Percentiles rank a stretch among this genome's conserved stretches.
phyloP scores from a whole-genome alignment of 2,329 filamentous ascomycete genomes.

The Dendrostoma leiphaemia region DNA sequence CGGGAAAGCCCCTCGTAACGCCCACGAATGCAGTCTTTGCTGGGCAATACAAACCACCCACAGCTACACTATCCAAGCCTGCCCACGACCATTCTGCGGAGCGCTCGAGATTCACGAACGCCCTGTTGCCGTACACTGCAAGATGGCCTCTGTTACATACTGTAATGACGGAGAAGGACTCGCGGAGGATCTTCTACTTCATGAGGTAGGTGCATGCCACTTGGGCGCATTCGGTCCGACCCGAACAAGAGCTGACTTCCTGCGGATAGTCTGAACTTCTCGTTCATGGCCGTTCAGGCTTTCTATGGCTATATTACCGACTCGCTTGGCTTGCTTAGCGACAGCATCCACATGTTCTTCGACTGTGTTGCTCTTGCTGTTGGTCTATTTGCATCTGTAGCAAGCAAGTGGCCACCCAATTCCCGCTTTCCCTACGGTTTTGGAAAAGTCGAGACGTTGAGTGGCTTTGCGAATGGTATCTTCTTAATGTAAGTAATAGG shows the following conservation, averaged over 20 bases:
- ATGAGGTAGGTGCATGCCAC: constrained; percentile 68
- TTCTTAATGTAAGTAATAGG: constrained; percentile 71
- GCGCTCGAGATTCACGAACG: constrained; percentile 68
- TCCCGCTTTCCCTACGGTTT: constrained; percentile 90
- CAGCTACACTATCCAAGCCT: constrained; percentile 11
- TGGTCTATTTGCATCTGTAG: constrained; percentile 85
- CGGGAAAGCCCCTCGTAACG: constrained; percentile 38
- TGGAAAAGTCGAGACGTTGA: constrained; percentile 93
- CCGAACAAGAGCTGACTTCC: not conserved
- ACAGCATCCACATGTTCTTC: constrained; percentile 99
- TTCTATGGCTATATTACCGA: constrained; percentile 93
- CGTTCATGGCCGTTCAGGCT: constrained; percentile 91
- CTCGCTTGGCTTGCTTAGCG: constrained; percentile 89
- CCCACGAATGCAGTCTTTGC: constrained; percentile 28
- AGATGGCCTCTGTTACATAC: constrained; percentile 78
- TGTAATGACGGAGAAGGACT: constrained; percentile 88
- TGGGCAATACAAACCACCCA: constrained; percentile 29
- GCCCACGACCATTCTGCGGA: constrained; percentile 39
- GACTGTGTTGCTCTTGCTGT: constrained; percentile 92
- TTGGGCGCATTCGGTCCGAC: constrained; percentile 8
- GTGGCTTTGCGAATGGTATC: constrained; percentile 94
- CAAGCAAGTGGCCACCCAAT: constrained; percentile 95
- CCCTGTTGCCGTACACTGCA: constrained; percentile 68
- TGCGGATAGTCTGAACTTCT: constrained; percentile 74
- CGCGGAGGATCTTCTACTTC: constrained; percentile 94